Evolutionary conservation across 768 basidiomycete genomes (phyloP).

Genomic region (Mycena epipterygia): DNA sequence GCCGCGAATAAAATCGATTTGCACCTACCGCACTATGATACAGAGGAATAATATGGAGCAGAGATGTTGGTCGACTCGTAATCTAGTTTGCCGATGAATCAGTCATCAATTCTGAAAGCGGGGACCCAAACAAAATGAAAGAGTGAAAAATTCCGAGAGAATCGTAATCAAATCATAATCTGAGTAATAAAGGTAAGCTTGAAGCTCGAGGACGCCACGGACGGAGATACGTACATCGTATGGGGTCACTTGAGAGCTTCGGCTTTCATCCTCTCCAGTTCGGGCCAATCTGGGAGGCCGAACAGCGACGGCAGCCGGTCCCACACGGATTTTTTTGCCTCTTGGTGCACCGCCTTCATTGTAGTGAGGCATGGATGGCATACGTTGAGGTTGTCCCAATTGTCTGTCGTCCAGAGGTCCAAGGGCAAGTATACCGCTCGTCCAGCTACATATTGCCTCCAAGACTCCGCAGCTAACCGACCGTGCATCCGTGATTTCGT

Average conservation of each 20-base stretch:
- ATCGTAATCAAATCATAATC: too few relatives aligned
- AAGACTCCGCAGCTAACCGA: background rate
- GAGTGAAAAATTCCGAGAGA: too few relatives aligned
- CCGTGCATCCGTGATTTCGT: background rate
- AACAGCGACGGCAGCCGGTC: background rate
- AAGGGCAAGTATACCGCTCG: background rate
- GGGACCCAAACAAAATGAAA: too few relatives aligned
- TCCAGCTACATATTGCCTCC: background rate
- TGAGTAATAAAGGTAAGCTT: too few relatives aligned
- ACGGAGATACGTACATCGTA: too few relatives aligned
- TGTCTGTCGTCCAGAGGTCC: background rate
- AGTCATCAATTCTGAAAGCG: too few relatives aligned
- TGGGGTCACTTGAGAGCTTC: background rate
- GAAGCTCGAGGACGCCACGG: too few relatives aligned
- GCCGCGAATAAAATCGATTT: too few relatives aligned
- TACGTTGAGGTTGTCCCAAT: background rate
- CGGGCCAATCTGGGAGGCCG: slow-evolving; percentile 3
- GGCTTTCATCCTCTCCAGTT: background rate
- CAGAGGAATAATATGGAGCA: too few relatives aligned
- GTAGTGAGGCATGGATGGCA: background rate
- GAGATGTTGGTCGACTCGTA: too few relatives aligned
- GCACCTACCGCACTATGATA: too few relatives aligned
- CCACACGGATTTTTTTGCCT: background rate
- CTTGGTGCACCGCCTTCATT: background rate
- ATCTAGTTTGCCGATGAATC: too few relatives aligned